Evolutionary conservation across 768 basidiomycete species (phyloP), one percentile per base, ranked within the genome.

Genomic region (Mycena metata): DNA sequence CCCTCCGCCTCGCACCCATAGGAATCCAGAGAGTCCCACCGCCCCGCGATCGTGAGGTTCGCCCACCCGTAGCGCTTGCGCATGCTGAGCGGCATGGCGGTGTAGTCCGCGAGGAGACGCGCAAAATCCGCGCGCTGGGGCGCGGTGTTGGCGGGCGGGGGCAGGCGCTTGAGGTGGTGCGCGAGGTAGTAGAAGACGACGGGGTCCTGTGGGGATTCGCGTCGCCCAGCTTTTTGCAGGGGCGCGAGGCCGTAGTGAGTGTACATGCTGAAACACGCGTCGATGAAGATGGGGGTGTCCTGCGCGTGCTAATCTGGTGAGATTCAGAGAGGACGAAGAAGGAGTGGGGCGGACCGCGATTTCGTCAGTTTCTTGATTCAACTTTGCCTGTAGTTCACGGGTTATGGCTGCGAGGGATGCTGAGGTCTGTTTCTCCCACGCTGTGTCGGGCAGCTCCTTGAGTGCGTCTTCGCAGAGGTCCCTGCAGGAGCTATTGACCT

Each of bases 181-280:
- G 67, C 64, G 21, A 79, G 58, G 68, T 75, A 79, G 66, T 76
- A 73, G 64, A 79, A 75, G 4, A 79, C 55, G 62, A 78, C 74
- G 16, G 69, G 61, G 36, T 54, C 50, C 35, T 49, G 26, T 45
- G 15, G 26, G n/a, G 64, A 47, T 23, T 67, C 69, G 43, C 69
- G 52, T 11, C 50, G 62, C 41, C 64, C 64, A 35, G 73, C 77
- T 12, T 61, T 42, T 21, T 74, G 72, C 62, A 79, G 76, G 3
- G 77, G 72, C 26, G 55, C 70, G 12, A 76, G 58, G 23, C 76
- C 75, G 64, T 79, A 77, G 26, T 69, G 75, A 6, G 52, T 66
- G 67, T 74, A 75, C 15, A 78, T 79, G 15, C 76, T 66, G 66
- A 74, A 67, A 50, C 75, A 69, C 30, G 70, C 68, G 24, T 67